phyloP scores from a whole-genome alignment of 2,329 filamentous ascomycete species.

The Fusarium oligoseptatum region DNA sequence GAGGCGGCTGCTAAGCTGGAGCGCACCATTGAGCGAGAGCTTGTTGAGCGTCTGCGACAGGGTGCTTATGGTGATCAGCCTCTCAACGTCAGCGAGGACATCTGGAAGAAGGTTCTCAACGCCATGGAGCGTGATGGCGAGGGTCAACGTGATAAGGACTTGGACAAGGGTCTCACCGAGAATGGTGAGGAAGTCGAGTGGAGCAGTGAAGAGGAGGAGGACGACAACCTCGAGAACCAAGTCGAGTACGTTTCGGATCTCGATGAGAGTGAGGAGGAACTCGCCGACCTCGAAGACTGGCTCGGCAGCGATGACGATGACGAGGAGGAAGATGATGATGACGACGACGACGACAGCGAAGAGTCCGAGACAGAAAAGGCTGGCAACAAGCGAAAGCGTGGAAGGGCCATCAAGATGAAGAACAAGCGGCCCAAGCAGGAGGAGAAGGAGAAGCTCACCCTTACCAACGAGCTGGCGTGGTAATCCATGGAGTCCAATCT shows the following conservation, averaged over 20 bases:
- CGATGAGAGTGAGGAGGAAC: slow-evolving; percentile 84
- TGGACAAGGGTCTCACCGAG: slow-evolving; percentile 87
- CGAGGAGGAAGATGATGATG: slow-evolving; percentile 69
- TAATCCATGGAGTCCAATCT: slow-evolving; percentile 38
- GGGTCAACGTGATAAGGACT: slow-evolving; percentile 84
- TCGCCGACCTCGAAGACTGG: slow-evolving; percentile 92
- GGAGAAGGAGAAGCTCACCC: slow-evolving; percentile 69
- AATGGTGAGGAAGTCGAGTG: slow-evolving; percentile 79
- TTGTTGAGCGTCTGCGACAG: slow-evolving; percentile 90
- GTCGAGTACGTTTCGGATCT: slow-evolving; percentile 96
- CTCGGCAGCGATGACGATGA: slow-evolving; percentile 78
- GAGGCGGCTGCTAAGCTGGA: slow-evolving; percentile 93
- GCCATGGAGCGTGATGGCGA: slow-evolving; percentile 91
- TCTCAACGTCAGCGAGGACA: slow-evolving; percentile 91
- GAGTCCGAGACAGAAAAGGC: slow-evolving; percentile 69
- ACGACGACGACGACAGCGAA: slow-evolving; percentile 69
- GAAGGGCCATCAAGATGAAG: slow-evolving; percentile 61
- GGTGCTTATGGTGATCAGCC: slow-evolving; percentile 96
- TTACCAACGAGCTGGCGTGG: slow-evolving; percentile 60
- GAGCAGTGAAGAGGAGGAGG: slow-evolving; percentile 73
- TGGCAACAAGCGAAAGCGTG: slow-evolving; percentile 69
- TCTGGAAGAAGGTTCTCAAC: slow-evolving; percentile 97
- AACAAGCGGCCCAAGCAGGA: slow-evolving; percentile 64
- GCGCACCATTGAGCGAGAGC: slow-evolving; percentile 92
- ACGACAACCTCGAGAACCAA: slow-evolving; percentile 80